Evolutionary conservation across 2,329 filamentous ascomycete species (phyloP).

Genomic region (Curvularia lunata): DNA sequence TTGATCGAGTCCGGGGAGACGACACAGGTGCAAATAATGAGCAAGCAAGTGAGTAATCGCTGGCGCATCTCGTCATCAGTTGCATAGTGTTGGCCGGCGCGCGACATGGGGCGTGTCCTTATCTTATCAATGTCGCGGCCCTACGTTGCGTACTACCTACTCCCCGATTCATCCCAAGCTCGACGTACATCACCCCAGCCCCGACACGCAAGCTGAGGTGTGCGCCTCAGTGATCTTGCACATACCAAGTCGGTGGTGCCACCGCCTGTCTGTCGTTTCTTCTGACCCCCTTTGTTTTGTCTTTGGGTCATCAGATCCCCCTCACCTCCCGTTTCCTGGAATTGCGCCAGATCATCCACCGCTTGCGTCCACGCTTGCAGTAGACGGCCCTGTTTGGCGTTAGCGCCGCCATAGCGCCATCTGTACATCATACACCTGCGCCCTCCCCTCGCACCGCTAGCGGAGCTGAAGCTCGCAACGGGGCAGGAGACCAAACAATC

Average conservation of each 20-base stretch:
- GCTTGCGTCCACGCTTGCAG: conserved; percentile 25
- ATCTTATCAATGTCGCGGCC: conserved; percentile 14
- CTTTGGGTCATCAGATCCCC: background rate
- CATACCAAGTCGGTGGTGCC: background rate
- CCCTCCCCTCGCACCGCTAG: conserved; percentile 28
- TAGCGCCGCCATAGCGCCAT: conserved; percentile 33
- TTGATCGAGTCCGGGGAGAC: background rate
- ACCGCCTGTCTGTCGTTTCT: background rate
- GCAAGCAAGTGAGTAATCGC: conserved; percentile 10
- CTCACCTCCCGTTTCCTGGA: conserved; percentile 15
- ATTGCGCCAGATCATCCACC: conserved; percentile 29
- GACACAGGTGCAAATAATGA: background rate
- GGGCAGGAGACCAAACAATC: conserved; percentile 26
- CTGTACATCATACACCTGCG: conserved; percentile 27
- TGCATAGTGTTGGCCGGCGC: conserved; percentile 12
- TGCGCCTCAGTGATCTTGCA: background rate
- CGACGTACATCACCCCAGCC: background rate
- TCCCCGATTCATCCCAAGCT: background rate
- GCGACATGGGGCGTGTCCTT: conserved; percentile 11
- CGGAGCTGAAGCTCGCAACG: conserved; percentile 22
- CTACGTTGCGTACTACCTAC: conserved; percentile 3
- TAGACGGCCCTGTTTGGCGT: conserved; percentile 23
- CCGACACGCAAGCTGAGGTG: conserved; percentile 1
- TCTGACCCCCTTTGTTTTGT: background rate
- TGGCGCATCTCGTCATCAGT: conserved; percentile 26